Base-by-base conservation (phyloP, 768 basidiomycete species). In the Agrocybe praecox region DNA sequence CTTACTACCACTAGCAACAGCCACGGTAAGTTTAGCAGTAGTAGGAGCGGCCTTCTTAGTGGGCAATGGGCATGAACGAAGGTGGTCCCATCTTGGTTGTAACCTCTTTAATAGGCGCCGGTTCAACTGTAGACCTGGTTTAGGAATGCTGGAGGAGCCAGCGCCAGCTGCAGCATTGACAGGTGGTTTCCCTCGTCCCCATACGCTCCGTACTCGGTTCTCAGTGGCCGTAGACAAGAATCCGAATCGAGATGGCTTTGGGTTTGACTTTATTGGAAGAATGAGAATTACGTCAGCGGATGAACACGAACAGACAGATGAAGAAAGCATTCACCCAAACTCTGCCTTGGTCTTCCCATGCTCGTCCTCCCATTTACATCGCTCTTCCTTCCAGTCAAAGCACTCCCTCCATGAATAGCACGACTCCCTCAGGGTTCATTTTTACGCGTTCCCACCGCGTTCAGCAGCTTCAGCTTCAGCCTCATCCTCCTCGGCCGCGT, bases 161-260 rank as follows among this genome's bases (percentile, higher is more conserved):
- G 36, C 36, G n/a, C 36, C 36, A 24, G 62, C 67, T 1, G 71
- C 62, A 14, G 71, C 8, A 67, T 36, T 22, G 67, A 12, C 59
- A 9, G 71, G 54, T 10, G 69, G 42, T 62, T 78, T 80, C 8
- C 76, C 83, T 61, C 87, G 77, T 62, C 84, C 85, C 89, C 89
- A 92, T 1, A 92, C 88, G 60, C 81, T 89, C 62, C 80, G 76
- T 4, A 92, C 89, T 2, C 92, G 73, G 0, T 83, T 81, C 67
- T 90, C n/a, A n/a, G n/a, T 92, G 8, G 90, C 86, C 17, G 80
- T 85, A 19, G 86, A 79, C 6, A 92, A 69, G 74, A 92, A 90
- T 1, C 88, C 90, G 56, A 90, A 85, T 34, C 84, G 81, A 4
- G 84, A 76, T 1, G 83, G 72, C 61, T 83, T 83, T 5, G 70